Percentiles rank a stretch among this genome's conserved stretches.
Evolutionary conservation across 495 filamentous ascomycete species (phyloP).

Genomic region (Cercophora samala): DNA sequence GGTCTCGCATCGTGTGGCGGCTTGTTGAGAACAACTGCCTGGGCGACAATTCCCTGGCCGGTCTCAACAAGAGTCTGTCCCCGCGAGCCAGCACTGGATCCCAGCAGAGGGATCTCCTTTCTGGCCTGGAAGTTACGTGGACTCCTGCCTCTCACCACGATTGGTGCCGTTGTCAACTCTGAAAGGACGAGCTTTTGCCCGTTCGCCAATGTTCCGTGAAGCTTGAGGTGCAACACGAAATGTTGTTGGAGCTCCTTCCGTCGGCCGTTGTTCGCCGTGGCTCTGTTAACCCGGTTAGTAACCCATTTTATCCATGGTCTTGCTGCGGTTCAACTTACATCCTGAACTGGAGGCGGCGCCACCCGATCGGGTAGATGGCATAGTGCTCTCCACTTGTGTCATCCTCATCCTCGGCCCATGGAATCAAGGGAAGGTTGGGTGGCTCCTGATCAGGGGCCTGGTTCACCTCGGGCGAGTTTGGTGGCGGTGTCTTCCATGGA

Average conservation of each 20-base stretch:
- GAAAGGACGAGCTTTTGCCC: constrained; percentile 64
- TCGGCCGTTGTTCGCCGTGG: constrained; percentile 67
- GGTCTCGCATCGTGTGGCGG: constrained; percentile 47
- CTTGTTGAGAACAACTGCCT: constrained; percentile 47
- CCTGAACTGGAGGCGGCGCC: constrained; percentile 86
- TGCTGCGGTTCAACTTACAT: constrained; percentile 47
- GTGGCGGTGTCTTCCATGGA: constrained; percentile 89
- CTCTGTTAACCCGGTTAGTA: constrained; percentile 32
- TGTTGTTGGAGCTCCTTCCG: constrained; percentile 79
- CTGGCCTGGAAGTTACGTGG: constrained; percentile 76
- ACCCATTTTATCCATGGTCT: neutral
- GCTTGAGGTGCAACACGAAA: constrained; percentile 71
- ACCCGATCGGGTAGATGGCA: constrained; percentile 84
- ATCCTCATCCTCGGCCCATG: constrained; percentile 70
- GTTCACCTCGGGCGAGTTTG: constrained; percentile 60
- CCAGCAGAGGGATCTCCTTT: constrained; percentile 71
- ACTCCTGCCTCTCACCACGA: constrained; percentile 74
- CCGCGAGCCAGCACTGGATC: constrained; percentile 66
- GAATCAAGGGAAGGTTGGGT: constrained; percentile 68
- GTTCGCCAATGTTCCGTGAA: constrained; percentile 67
- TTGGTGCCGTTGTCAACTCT: constrained; percentile 69
- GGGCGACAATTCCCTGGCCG: constrained; percentile 46
- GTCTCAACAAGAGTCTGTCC: constrained; percentile 51
- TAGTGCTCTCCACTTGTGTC: constrained; percentile 58
- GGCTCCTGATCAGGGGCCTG: constrained; percentile 55